These are phyloP conservation scores for Galerina sulciceps DNA, from an alignment of 768 basidiomycete genomes.

Conservation along the genomic window DNA sequence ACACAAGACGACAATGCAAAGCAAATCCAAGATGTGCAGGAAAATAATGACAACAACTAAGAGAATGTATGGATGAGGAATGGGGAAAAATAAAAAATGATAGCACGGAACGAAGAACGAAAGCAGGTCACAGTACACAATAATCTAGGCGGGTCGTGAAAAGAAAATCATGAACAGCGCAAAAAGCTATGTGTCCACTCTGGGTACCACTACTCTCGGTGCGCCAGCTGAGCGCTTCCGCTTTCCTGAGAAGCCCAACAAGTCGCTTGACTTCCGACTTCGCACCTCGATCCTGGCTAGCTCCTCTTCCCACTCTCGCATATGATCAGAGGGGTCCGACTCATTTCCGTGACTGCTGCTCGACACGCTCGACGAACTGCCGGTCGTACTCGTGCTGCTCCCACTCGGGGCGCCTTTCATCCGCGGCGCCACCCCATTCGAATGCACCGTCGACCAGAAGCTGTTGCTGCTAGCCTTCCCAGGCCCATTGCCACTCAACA, in stretches of 20 bases:
- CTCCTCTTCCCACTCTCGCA: constrained; percentile 81
- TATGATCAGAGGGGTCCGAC: constrained; percentile 36
- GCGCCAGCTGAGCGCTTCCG: constrained; percentile 31
- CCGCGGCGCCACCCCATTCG: constrained; percentile 18
- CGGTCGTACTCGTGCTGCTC: constrained; percentile 30
- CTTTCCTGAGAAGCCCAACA: constrained; percentile 49
- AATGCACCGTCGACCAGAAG: constrained; percentile 28
- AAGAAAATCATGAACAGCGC: neutral
- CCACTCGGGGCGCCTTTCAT: constrained; percentile 27
- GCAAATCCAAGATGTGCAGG: constrained; percentile 14
- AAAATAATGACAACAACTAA: constrained; percentile 7
- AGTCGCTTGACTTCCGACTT: constrained; percentile 56
- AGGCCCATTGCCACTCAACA: constrained; percentile 12
- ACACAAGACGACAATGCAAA: constrained; percentile 15
- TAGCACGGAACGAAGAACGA: neutral
- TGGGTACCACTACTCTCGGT: constrained; percentile 8
- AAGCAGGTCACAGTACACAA: neutral
- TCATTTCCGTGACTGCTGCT: constrained; percentile 19
- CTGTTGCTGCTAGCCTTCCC: constrained; percentile 15
- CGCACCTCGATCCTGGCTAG: constrained; percentile 69
- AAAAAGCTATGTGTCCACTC: neutral
- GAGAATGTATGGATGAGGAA: neutral
- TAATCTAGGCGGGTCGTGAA: neutral
- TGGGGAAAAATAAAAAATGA: neutral
- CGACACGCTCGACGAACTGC: constrained; percentile 18